These are phyloP conservation scores for Takakia lepidozioides DNA, from an alignment of 225 moss, liverwort and hornwort species.

Conservation along the genomic window DNA sequence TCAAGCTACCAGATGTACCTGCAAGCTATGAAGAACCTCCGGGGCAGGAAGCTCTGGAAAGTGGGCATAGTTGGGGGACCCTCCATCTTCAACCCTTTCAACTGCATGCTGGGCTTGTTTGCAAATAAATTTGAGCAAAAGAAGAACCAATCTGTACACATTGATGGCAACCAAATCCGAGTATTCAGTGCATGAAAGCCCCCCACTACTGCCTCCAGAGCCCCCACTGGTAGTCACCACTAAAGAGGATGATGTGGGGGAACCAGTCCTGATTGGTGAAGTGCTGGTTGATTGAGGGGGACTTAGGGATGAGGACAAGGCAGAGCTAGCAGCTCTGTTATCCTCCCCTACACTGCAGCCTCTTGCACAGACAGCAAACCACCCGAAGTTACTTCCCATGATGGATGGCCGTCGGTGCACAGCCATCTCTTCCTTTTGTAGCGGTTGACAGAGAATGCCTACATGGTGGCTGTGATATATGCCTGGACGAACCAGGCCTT, in stretches of 20 bases:
- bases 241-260: slow-evolving; percentile 32
- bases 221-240: slow-evolving; percentile 24
- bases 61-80: slow-evolving; percentile 50
- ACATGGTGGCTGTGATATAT: slow-evolving; percentile 58
- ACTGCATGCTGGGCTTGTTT: slow-evolving; percentile 80
- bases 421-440: slow-evolving; percentile 63
- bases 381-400: slow-evolving; percentile 60
- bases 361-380: slow-evolving; percentile 83
- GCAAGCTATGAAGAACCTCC: slow-evolving; percentile 78
- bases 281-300: slow-evolving; percentile 15
- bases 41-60: slow-evolving; percentile 93
- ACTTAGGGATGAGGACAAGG: slow-evolving; percentile 28
- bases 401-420: slow-evolving; percentile 54
- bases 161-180: slow-evolving; percentile 86
- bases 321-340: slow-evolving; percentile 11
- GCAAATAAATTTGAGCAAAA: slow-evolving; percentile 71
- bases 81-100: slow-evolving; percentile 64
- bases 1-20: slow-evolving; percentile 31
- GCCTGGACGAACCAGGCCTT: slow-evolving; percentile 79
- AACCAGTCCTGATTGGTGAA: slow-evolving; percentile 39
- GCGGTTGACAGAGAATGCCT: slow-evolving; percentile 75
- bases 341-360: slow-evolving; percentile 47
- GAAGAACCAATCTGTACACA: slow-evolving; percentile 79
- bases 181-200: slow-evolving; percentile 58
- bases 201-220: slow-evolving; percentile 23